A percentile compares a stretch with the other conserved stretches of the same genome.
Conservation (phyloP, 805 yeast species). For the Kluyveromyces aestuarii region DNA sequence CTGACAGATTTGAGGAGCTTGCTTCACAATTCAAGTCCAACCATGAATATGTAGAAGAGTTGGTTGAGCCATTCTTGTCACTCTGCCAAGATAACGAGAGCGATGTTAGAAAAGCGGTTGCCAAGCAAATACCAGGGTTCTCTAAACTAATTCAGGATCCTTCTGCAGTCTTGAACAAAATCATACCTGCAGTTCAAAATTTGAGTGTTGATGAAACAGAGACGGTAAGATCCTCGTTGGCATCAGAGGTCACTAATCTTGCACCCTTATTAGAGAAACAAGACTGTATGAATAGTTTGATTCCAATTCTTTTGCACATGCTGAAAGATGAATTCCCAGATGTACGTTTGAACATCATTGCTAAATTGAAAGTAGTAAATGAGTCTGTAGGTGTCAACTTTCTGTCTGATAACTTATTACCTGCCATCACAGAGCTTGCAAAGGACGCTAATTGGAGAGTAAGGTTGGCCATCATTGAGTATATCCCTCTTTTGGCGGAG, state of each 20-base stretch:
- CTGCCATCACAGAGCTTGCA: constrained; percentile 93
- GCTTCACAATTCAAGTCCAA: constrained; percentile 55
- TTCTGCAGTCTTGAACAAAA: constrained; percentile 50
- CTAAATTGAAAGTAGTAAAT: constrained; percentile 84
- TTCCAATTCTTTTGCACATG: constrained; percentile 89
- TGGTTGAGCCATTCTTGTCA: constrained; percentile 53
- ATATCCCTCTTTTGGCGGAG: constrained; percentile 87
- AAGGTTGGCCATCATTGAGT: constrained; percentile 91
- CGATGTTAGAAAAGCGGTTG: constrained; percentile 91
- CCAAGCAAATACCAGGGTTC: constrained; percentile 81
- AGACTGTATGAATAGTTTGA: constrained; percentile 65
- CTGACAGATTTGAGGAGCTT: constrained; percentile 78
- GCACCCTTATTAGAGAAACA: constrained; percentile 83
- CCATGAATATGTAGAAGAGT: constrained; percentile 41
- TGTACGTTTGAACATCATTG: constrained; percentile 87
- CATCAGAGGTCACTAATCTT: constrained; percentile 76
- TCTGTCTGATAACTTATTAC: constrained; percentile 77
- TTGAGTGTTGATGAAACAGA: constrained; percentile 88
- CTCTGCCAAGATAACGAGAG: constrained; percentile 90
- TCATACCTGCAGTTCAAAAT: constrained; percentile 75
- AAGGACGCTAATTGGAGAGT: constrained; percentile 98
- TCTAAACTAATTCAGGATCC: constrained; percentile 41
- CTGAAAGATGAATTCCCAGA: constrained; percentile 95
- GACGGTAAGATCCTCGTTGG: constrained; percentile 86
- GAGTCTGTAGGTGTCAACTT: constrained; percentile 89